Percentiles rank a stretch among this genome's conserved stretches.
These are phyloP conservation scores for Macroventuria anomochaeta DNA, from an alignment of 2,329 filamentous ascomycete species.

Conservation along the genomic window DNA sequence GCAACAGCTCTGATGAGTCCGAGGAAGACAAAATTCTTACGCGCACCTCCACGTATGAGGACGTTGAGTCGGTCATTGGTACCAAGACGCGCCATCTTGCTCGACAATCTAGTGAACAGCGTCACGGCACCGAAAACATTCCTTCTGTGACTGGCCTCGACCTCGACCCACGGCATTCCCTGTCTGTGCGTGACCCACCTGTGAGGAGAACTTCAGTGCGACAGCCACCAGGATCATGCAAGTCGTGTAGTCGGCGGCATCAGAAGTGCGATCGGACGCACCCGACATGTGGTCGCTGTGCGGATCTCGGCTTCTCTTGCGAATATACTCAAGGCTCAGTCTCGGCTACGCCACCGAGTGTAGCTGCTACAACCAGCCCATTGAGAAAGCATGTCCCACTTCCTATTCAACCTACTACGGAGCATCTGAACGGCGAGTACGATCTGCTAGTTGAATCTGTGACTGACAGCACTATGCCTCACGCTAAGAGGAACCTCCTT, in stretches of 20 bases:
- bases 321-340: not conserved
- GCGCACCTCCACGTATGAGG: not conserved
- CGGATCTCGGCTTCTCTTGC: slow-evolving; percentile 50
- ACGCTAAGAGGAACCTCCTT: not conserved
- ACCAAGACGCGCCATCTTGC: not conserved
- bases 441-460: not conserved
- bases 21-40: not conserved
- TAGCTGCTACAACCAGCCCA: not conserved
- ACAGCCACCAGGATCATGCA: slow-evolving; percentile 8
- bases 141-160: not conserved
- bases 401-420: not conserved
- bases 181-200: too few species aligned
- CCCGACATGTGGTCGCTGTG: slow-evolving; percentile 72
- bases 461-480: not conserved
- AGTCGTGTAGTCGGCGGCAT: slow-evolving; percentile 3
- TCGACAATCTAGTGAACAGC: not conserved
- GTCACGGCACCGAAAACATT: not conserved
- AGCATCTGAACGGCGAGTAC: not conserved
- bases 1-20: slow-evolving; percentile 7
- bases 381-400: not conserved
- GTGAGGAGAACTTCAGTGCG: not conserved
- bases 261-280: slow-evolving; percentile 70
- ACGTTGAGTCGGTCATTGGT: not conserved
- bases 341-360: not conserved
- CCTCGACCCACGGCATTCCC: not conserved